Percentiles rank a stretch among this genome's conserved stretches.
These are phyloP conservation scores for Apiospora arundinis DNA, from an alignment of 2,329 filamentous ascomycete species.

Conservation along the genomic window DNA sequence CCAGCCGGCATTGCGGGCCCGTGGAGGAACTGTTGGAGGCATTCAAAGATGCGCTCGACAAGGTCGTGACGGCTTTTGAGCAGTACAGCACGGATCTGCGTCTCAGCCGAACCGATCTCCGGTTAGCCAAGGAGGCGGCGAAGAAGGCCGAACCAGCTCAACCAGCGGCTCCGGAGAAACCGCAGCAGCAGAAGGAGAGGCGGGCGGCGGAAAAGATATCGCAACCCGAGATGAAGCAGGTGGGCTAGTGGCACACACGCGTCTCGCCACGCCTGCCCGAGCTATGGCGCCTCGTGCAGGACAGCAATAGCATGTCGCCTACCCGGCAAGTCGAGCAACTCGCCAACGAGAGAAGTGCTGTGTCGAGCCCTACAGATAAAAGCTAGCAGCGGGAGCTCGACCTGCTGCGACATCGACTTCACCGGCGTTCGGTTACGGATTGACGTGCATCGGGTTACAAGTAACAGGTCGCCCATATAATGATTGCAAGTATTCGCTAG, in stretches of 20 bases:
- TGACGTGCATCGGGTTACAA: background rate
- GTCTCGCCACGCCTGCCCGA: slow-evolving; percentile 19
- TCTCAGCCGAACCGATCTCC: slow-evolving; percentile 73
- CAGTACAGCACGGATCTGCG: slow-evolving; percentile 75
- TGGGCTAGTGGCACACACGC: slow-evolving; percentile 33
- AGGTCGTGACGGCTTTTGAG: slow-evolving; percentile 74
- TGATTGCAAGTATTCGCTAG: background rate
- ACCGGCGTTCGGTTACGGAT: background rate
- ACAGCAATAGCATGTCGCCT: background rate
- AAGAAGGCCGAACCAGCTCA: slow-evolving; percentile 30
- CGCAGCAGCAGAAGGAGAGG: background rate
- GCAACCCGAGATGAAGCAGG: slow-evolving; percentile 41
- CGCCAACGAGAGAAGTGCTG: background rate
- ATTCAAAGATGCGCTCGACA: slow-evolving; percentile 68
- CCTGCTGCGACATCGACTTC: background rate
- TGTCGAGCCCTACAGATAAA: background rate
- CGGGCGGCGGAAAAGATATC: slow-evolving; percentile 10
- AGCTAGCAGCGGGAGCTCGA: background rate
- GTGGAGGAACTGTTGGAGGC: slow-evolving; percentile 73
- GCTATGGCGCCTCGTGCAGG: slow-evolving; percentile 5
- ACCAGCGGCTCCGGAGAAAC: slow-evolving; percentile 17
- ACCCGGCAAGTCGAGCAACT: slow-evolving; percentile 1
- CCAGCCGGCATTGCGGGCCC: slow-evolving; percentile 62
- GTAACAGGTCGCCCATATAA: background rate
- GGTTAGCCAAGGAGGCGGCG: slow-evolving; percentile 73